Conservation (phyloP, 140 eudicot genomes). For the Cichorium intybus region DNA sequence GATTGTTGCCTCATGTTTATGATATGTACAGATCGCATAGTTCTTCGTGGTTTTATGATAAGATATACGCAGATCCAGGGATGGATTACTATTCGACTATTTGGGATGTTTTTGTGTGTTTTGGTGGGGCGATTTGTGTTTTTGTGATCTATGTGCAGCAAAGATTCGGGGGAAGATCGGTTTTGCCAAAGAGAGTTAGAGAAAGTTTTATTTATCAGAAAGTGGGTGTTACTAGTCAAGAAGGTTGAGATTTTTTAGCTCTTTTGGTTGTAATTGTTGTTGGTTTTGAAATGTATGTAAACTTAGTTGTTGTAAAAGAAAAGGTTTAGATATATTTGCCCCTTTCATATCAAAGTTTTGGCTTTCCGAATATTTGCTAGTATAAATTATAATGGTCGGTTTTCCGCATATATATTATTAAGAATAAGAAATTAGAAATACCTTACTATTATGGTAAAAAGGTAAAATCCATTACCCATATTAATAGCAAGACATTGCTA, state of each 20-base stretch:
- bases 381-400: too few species aligned
- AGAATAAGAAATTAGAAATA: too few species aligned
- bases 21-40: slow-evolving; percentile 66
- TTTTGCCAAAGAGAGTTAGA: slow-evolving; percentile 58
- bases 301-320: slow-evolving; percentile 18
- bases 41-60: slow-evolving; percentile 48
- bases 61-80: slow-evolving; percentile 76
- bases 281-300: slow-evolving; percentile 8
- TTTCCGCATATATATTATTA: too few species aligned
- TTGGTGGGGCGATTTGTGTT: slow-evolving; percentile 47
- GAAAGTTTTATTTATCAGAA: slow-evolving; percentile 50
- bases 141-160: slow-evolving; percentile 61
- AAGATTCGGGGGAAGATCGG: slow-evolving; percentile 58
- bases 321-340: not conserved
- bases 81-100: slow-evolving; percentile 65
- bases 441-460: too few species aligned
- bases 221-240: slow-evolving; percentile 46
- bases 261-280: not conserved
- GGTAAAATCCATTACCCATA: too few species aligned
- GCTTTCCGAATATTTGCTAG: too few species aligned
- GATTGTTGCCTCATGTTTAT: slow-evolving; percentile 76
- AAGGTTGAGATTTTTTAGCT: slow-evolving; percentile 17
- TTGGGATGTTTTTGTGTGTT: slow-evolving; percentile 66
- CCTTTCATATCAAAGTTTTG: not conserved
- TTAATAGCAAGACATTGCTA: too few species aligned